Evolutionary conservation across 257 asterid genomes (phyloP), one percentile per base, ranked within the genome.

Genomic region (Anisodus acutangulus): DNA sequence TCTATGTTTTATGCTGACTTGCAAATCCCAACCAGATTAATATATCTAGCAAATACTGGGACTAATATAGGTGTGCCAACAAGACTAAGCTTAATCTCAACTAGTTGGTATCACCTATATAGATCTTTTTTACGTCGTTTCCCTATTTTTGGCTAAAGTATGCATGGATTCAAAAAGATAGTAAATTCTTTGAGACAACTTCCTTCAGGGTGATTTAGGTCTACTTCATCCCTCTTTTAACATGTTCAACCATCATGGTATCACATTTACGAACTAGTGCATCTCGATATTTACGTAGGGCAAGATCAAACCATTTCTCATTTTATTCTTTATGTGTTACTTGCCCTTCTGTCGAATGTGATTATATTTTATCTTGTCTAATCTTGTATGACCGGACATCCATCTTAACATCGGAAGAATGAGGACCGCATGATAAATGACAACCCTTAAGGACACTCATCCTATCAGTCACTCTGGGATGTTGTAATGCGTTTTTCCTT

Each of bases 51-150:
- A 53, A 76, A 12, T 76, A 76, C 51, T 51, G 47, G 35, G 47
- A 76, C 45, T 76, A 76, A 26, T 26, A 11, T 74, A 74, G 12
- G 49, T 31, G 13, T 78, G 81, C 81, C 81, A 4, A 53, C 64
- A 78, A 78, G 26, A 26, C 81, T 53, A 12, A 51, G 31, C 9
- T 9, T 76, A 76, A 22, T 13, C 49, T 53, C 64, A 53, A 31
- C 64, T 78, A 13, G 26, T 78, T 78, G 15, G 8, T 78, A 53
- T 8, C 47, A 15, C 47, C 81, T 51, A 76, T 22, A 22, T 76
- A 76, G 47, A 51, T 76, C 47, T 51, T 22, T 2, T 10, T 76
- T 76, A 31, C 17, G 22, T 11, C 6, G 3, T 22, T 51, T 76
- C 47, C 43, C 45, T 12, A 74, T 12, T 3, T 49, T 51, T 51